Evolutionary conservation across 1,284 basidiomycete species (phyloP).

Genomic region (Fomitopsis schrenkii): DNA sequence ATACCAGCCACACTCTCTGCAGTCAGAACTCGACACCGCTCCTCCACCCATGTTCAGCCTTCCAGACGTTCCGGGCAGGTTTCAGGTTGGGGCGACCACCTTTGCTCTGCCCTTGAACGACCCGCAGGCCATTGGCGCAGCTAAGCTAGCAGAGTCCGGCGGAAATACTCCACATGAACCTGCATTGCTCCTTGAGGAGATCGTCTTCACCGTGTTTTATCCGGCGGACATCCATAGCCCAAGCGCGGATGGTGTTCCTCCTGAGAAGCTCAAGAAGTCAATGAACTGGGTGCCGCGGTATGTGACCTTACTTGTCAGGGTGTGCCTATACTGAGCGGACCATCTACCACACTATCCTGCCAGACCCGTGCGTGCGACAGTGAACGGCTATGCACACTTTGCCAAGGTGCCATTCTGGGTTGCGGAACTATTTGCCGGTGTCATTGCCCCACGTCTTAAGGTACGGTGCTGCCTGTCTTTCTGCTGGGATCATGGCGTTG

Average conservation of each 20-base stretch:
- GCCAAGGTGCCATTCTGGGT: conserved; percentile 42
- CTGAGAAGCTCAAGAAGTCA: conserved; percentile 31
- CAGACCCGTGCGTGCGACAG: conserved; percentile 34
- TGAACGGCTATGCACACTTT: conserved; percentile 43
- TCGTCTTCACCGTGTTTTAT: conserved; percentile 58
- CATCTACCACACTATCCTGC: not conserved
- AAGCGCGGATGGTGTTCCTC: conserved; percentile 15
- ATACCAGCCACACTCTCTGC: not conserved
- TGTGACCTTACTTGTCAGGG: conserved; percentile 12
- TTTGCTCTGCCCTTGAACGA: conserved; percentile 41
- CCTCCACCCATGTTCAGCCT: conserved; percentile 36
- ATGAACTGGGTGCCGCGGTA: conserved; percentile 52
- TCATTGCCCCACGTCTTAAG: conserved; percentile 36
- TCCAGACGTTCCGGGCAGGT: conserved; percentile 37
- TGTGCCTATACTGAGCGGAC: not conserved
- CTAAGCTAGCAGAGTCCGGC: conserved; percentile 28
- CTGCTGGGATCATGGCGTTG: not conserved
- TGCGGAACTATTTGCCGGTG: conserved; percentile 45
- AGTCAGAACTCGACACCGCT: not conserved
- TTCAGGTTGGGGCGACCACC: conserved; percentile 51
- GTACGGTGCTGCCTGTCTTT: conserved; percentile 5
- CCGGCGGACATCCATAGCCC: conserved; percentile 34
- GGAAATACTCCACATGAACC: conserved; percentile 27
- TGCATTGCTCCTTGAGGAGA: conserved; percentile 49
- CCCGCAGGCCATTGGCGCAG: conserved; percentile 35